Base-by-base conservation (phyloP, 257 asterid genomes). In the Fraxinus quadrangulata region DNA sequence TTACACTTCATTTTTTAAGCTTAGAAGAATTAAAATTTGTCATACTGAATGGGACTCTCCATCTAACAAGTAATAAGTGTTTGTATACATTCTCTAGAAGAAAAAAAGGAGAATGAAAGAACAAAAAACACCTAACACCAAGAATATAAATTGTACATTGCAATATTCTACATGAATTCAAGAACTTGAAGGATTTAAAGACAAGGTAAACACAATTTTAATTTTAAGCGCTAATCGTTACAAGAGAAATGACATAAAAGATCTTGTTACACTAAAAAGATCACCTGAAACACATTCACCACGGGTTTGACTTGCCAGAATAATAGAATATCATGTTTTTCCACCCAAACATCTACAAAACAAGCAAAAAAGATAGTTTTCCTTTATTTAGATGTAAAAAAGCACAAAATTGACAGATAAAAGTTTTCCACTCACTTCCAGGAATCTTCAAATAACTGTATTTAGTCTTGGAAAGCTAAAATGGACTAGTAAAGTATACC, bases 281-380 rank as follows among this genome's bases (percentile, higher is more conserved):
- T 80, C 81, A 96, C 99, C 99, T 96, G 99, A 85, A 84, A 96
- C 51, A 96, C 92, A 73, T 96, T 92, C 83, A 96, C 97, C 31
- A 85, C 83, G 1, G 97, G 99, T 82, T 90, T 90, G 86, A 93
- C 98, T 93, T 96, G 98, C 99, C 99, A 96, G 85, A 96, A 93
- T 73, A 96, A 84, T 74, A 96, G 97, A 78, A 96, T 82, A 67
- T 88, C 91, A 76, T 86, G 92, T 73, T 89, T 88, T 82, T 90
- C 97, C 81, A 84, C 84, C 96, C 96, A 96, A 71, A 82, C 96
- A 85, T 88, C 98, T 96, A 79, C 71, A 72, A 78, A 80, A 86
- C 71, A 77, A 82, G 67, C 26, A 77, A 78, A 68, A 65, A 67
- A 77, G 67, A 40, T n/a, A 78, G 30, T 67, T 68, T 33, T 68